phyloP scores from a whole-genome alignment of 2,329 filamentous ascomycete genomes.

The Chrysosporium queenslandicum region DNA sequence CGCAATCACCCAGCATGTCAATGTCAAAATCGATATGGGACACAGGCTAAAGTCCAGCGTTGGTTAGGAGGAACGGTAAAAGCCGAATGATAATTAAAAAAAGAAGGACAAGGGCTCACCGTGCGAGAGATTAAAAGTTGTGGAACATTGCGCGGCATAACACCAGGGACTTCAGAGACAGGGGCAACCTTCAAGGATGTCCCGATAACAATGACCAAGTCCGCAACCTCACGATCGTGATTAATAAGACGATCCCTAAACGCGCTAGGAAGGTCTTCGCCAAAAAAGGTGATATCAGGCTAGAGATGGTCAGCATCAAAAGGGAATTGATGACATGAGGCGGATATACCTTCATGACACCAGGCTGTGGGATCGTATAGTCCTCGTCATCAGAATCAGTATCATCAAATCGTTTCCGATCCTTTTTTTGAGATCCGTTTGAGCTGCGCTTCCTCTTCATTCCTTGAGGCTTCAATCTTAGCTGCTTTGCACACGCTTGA shows the following conservation, averaged over 20 bases:
- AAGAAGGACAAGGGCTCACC: conserved; percentile 32
- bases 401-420: conserved; percentile 48
- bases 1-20: conserved; percentile 89
- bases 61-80: too few relatives aligned
- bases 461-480: conserved; percentile 40
- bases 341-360: conserved; percentile 61
- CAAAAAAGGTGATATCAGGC: conserved; percentile 97
- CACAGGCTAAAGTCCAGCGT: conserved; percentile 49
- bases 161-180: conserved; percentile 80
- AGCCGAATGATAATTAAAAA: not conserved
- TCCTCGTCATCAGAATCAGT: conserved; percentile 49
- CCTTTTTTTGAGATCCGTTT: conserved; percentile 37
- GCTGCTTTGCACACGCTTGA: conserved; percentile 53
- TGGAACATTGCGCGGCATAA: conserved; percentile 66
- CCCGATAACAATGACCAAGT: conserved; percentile 90
- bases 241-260: conserved; percentile 75
- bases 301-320: conserved; percentile 25
- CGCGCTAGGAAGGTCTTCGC: conserved; percentile 72
- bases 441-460: conserved; percentile 46
- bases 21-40: conserved; percentile 92
- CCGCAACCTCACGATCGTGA: conserved; percentile 67
- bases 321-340: not conserved
- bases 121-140: conserved; percentile 85
- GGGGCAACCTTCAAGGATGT: conserved; percentile 93
- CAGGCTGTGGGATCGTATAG: conserved; percentile 57